Percentiles rank a stretch among this genome's conserved stretches.
Conservation (phyloP, 495 filamentous ascomycete species). For the Penicillium riverlandense region DNA sequence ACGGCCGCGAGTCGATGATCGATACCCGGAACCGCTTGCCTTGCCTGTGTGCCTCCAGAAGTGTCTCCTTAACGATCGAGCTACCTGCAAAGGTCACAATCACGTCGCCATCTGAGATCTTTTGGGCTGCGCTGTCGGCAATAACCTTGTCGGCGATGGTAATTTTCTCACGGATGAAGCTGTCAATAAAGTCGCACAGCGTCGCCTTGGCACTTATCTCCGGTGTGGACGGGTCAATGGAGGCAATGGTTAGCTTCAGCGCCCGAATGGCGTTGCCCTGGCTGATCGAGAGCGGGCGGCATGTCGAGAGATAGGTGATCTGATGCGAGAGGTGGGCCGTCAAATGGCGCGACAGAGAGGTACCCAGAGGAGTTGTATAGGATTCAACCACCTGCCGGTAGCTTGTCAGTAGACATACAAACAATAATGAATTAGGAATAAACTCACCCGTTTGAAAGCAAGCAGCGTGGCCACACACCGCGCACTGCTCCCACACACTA, state of each 20-base stretch:
- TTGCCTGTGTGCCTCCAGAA: constrained; percentile 60
- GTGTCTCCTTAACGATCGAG: constrained; percentile 72
- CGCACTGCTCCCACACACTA: constrained; percentile 82
- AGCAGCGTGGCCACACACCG: constrained; percentile 80
- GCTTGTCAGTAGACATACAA: constrained; percentile 4
- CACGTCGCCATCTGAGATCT: constrained; percentile 72
- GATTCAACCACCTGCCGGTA: constrained; percentile 70
- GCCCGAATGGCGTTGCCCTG: constrained; percentile 96
- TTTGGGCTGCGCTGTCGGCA: constrained; percentile 60
- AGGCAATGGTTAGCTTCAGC: constrained; percentile 81
- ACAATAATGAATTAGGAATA: background rate
- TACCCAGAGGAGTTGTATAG: constrained; percentile 79
- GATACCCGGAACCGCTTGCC: constrained; percentile 75
- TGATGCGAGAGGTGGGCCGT: constrained; percentile 91
- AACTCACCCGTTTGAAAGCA: constrained; percentile 76
- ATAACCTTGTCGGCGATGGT: constrained; percentile 82
- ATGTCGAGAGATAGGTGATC: constrained; percentile 88
- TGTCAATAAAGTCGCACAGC: constrained; percentile 75
- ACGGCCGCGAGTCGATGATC: constrained; percentile 72
- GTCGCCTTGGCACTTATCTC: constrained; percentile 70
- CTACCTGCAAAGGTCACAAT: constrained; percentile 88
- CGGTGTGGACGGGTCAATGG: constrained; percentile 72
- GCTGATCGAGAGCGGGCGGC: constrained; percentile 83
- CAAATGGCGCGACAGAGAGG: constrained; percentile 80
- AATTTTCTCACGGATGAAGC: constrained; percentile 84